phyloP scores from a whole-genome alignment of 2,329 filamentous ascomycete species.

The Periconia digitata region DNA sequence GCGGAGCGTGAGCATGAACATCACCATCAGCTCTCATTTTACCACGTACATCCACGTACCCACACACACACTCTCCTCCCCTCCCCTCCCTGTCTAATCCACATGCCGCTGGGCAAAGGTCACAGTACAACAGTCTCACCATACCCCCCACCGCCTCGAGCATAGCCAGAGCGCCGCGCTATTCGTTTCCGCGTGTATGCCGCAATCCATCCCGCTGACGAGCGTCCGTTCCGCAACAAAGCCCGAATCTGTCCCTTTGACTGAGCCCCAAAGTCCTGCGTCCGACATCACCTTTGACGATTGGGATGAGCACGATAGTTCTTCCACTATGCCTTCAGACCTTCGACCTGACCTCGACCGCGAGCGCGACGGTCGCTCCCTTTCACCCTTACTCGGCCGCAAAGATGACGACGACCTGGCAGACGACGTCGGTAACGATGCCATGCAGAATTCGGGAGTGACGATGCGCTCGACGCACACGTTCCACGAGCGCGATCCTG shows the following conservation, averaged over 20 bases:
- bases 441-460: constrained; percentile 42
- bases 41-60: neutral
- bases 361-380: constrained; percentile 18
- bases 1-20: neutral
- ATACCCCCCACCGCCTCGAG: constrained; percentile 5
- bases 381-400: constrained; percentile 55
- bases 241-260: constrained; percentile 10
- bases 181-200: constrained; percentile 36
- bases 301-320: constrained; percentile 47
- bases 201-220: constrained; percentile 39
- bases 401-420: constrained; percentile 35
- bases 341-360: constrained; percentile 47
- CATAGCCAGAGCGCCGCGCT: constrained; percentile 18
- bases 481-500: constrained; percentile 78
- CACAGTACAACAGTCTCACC: constrained; percentile 5
- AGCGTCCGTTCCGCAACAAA: constrained; percentile 17
- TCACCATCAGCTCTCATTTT: constrained; percentile 8
- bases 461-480: constrained; percentile 63
- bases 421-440: constrained; percentile 18
- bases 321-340: constrained; percentile 50
- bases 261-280: constrained; percentile 22
- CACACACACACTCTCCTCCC: constrained; percentile 7
- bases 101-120: constrained; percentile 2
- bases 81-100: constrained; percentile 9
- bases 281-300: constrained; percentile 47